Evolutionary conservation across 2,329 filamentous ascomycete genomes (phyloP).

Genomic region (Aspergillus floridensis): DNA sequence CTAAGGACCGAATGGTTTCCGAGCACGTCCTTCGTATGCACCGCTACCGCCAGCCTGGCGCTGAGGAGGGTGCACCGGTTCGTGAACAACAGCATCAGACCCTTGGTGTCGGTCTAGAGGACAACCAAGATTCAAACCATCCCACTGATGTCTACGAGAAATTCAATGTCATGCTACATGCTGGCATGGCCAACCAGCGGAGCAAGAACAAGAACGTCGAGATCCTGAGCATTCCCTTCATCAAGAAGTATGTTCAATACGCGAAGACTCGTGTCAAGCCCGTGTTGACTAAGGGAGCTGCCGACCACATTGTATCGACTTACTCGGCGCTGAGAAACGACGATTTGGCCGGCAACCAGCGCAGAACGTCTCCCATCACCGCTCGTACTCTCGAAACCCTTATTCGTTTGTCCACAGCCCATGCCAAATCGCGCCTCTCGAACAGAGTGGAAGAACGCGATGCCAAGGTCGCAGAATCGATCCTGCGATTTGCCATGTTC

Average conservation of each 20-base stretch:
- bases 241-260: constrained; percentile 99
- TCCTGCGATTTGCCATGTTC: constrained; percentile 92
- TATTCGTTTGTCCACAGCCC: constrained; percentile 95
- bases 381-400: constrained; percentile 95
- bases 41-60: constrained; percentile 85
- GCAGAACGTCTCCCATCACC: constrained; percentile 90
- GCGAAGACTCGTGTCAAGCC: constrained; percentile 90
- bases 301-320: constrained; percentile 84
- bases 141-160: constrained; percentile 93
- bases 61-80: constrained; percentile 90
- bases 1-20: constrained; percentile 83
- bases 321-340: constrained; percentile 95
- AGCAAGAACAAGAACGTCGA: constrained; percentile 75
- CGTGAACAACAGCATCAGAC: constrained; percentile 82
- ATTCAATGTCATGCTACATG: constrained; percentile 92
- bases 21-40: constrained; percentile 98
- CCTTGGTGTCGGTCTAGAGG: constrained; percentile 80
- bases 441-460: constrained; percentile 86
- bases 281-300: constrained; percentile 82
- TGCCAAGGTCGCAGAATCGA: constrained; percentile 80
- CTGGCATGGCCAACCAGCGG: constrained; percentile 77
- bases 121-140: constrained; percentile 66
- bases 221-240: constrained; percentile 92
- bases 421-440: constrained; percentile 88
- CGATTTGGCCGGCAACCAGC: constrained; percentile 89